A percentile compares a stretch with the other conserved stretches of the same genome.
Evolutionary conservation across 164 flowering plant genomes (phyloP).

Genomic region (Magnolia officinalis): DNA sequence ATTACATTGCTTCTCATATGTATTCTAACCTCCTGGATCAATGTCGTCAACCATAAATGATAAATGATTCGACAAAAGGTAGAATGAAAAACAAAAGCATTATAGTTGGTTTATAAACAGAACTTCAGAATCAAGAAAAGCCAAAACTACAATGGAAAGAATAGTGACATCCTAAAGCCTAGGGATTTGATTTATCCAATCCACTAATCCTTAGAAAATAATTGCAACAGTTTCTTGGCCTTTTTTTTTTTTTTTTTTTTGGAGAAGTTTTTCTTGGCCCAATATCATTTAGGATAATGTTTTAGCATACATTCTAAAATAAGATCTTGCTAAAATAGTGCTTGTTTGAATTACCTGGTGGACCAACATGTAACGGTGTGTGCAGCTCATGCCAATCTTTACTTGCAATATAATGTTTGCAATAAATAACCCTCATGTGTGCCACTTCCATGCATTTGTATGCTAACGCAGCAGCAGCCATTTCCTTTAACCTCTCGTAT

Average conservation of each 20-base stretch:
- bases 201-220: background rate
- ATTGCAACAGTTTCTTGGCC: background rate
- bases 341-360: conserved; percentile 48
- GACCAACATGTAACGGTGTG: conserved; percentile 47
- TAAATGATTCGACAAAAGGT: background rate
- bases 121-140: background rate
- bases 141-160: background rate
- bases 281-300: no score
- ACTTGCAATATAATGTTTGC: conserved; percentile 31
- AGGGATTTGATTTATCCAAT: background rate
- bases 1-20: background rate
- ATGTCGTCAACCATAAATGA: no score
- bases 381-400: conserved; percentile 64
- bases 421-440: conserved; percentile 60
- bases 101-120: no score
- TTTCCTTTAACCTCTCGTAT: conserved; percentile 56
- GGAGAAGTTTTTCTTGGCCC: background rate
- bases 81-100: background rate
- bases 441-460: conserved; percentile 93
- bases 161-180: background rate
- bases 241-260: no score
- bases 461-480: conserved; percentile 82
- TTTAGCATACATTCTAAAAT: no score
- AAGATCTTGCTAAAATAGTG: background rate
- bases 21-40: no score